Conservation (phyloP, 179 eudicot genomes). For the Kewa caespitosa region DNA sequence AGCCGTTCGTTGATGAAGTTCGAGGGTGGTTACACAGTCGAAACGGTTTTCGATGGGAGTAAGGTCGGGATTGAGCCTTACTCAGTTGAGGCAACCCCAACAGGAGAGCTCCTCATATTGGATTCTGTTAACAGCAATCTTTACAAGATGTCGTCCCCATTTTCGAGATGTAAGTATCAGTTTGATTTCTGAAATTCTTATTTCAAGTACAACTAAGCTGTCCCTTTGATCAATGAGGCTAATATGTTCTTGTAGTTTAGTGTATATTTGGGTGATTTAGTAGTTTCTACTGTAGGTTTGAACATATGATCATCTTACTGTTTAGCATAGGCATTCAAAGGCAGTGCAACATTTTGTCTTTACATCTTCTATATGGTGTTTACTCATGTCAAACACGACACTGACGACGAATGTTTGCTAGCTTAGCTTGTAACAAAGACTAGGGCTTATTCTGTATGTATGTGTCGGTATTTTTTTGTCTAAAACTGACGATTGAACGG, state of each 20-base stretch:
- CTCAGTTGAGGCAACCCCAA: slow-evolving; percentile 61
- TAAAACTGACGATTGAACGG: neutral
- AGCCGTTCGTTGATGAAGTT: slow-evolving; percentile 80
- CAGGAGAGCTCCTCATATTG: slow-evolving; percentile 81
- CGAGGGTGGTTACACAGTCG: slow-evolving; percentile 84
- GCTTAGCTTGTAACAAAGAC: too few relatives aligned
- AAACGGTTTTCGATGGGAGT: slow-evolving; percentile 94
- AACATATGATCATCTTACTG: neutral
- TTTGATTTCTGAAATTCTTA: neutral
- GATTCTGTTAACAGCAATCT: slow-evolving; percentile 84
- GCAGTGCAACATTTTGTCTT: neutral
- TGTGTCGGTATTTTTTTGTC: neutral
- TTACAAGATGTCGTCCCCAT: slow-evolving; percentile 74
- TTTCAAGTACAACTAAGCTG: neutral
- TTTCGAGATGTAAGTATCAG: slow-evolving; percentile 69
- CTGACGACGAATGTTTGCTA: neutral
- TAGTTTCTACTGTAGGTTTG: neutral
- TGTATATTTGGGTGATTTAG: neutral
- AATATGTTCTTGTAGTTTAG: too few relatives aligned
- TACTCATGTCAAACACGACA: neutral
- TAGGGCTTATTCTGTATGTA: too few relatives aligned
- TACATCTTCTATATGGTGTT: neutral
- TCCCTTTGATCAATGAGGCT: too few relatives aligned
- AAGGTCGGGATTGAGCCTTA: slow-evolving; percentile 89
- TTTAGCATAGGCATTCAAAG: neutral